These are phyloP conservation scores for Diaporthe velutina DNA, from an alignment of 2,329 filamentous ascomycete species.

Conservation along the genomic window DNA sequence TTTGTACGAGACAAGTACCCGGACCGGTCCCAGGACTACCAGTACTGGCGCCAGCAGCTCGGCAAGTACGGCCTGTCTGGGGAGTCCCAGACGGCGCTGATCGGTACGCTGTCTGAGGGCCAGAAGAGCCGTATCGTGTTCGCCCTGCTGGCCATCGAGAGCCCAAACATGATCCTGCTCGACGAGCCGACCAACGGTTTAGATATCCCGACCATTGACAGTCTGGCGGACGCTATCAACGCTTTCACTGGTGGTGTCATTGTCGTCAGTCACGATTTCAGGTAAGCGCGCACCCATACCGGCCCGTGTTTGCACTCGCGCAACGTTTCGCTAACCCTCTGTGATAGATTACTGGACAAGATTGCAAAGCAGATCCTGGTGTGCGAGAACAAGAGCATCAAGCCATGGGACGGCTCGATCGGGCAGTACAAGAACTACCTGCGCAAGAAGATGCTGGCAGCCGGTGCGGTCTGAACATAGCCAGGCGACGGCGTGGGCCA, in stretches of 20 bases:
- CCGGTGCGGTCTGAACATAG: conserved; percentile 82
- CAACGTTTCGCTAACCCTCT: conserved; percentile 40
- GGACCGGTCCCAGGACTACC: conserved; percentile 93
- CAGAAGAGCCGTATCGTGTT: conserved; percentile 99
- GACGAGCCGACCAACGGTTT: conserved; percentile 99
- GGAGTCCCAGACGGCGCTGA: conserved; percentile 94
- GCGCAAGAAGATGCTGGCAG: conserved; percentile 97
- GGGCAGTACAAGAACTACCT: conserved; percentile 98
- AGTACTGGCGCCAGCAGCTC: conserved; percentile 99
- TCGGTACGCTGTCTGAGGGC: conserved; percentile 97
- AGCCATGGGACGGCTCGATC: conserved; percentile 89
- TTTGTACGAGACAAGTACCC: conserved; percentile 97
- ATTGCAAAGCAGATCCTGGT: conserved; percentile 99
- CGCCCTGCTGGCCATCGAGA: conserved; percentile 92
- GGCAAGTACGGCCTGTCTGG: conserved; percentile 94
- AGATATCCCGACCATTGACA: conserved; percentile 98
- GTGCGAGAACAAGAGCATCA: conserved; percentile 97
- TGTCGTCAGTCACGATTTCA: conserved; percentile 98
- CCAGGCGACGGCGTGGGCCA: conserved; percentile 38
- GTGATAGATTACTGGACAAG: conserved; percentile 89
- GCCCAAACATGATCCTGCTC: conserved; percentile 96
- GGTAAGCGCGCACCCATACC: conserved; percentile 68
- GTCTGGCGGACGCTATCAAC: conserved; percentile 96
- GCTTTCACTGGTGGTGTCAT: conserved; percentile 96
- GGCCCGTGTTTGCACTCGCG: conserved; percentile 22